Conservation (phyloP, 2,329 filamentous ascomycete genomes). For the Cordyceps tenuipes region DNA sequence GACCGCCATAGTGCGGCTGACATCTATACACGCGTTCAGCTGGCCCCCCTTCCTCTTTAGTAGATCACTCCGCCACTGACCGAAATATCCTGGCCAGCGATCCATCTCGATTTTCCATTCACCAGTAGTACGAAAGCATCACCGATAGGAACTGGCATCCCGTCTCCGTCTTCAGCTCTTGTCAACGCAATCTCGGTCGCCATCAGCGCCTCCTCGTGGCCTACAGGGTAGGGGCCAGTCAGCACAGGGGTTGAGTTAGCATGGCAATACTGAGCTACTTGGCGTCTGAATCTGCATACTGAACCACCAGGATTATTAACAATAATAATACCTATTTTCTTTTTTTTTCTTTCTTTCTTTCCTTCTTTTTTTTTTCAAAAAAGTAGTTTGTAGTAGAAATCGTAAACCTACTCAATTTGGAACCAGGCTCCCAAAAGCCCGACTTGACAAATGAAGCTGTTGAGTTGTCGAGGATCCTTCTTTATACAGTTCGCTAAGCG, state of each 20-base stretch:
- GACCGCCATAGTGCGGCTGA: slow-evolving; percentile 6
- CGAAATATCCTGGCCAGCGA: slow-evolving; percentile 34
- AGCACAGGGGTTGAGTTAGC: too few relatives aligned
- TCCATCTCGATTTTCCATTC: slow-evolving; percentile 33
- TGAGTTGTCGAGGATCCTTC: too few relatives aligned
- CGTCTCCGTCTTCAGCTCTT: slow-evolving; percentile 25
- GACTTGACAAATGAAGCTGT: too few relatives aligned
- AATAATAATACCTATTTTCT: too few relatives aligned
- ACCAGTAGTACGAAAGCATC: slow-evolving; percentile 33
- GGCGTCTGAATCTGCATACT: background rate
- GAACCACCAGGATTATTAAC: background rate
- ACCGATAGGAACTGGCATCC: slow-evolving; percentile 31
- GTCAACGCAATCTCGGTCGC: slow-evolving; percentile 18
- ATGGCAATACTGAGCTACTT: background rate
- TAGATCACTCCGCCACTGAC: slow-evolving; percentile 28
- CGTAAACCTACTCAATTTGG: background rate
- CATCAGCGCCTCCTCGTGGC: slow-evolving; percentile 15
- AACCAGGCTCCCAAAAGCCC: too few relatives aligned
- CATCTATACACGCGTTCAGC: background rate
- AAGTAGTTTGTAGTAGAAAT: background rate
- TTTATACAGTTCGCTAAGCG: too few relatives aligned
- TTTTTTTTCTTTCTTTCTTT: too few relatives aligned
- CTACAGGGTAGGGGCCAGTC: slow-evolving; percentile 24
- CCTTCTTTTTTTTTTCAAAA: too few relatives aligned
- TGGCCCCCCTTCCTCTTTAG: background rate